phyloP scores from a whole-genome alignment of 495 filamentous ascomycete genomes.

The Aspergillus sclerotioniger region DNA sequence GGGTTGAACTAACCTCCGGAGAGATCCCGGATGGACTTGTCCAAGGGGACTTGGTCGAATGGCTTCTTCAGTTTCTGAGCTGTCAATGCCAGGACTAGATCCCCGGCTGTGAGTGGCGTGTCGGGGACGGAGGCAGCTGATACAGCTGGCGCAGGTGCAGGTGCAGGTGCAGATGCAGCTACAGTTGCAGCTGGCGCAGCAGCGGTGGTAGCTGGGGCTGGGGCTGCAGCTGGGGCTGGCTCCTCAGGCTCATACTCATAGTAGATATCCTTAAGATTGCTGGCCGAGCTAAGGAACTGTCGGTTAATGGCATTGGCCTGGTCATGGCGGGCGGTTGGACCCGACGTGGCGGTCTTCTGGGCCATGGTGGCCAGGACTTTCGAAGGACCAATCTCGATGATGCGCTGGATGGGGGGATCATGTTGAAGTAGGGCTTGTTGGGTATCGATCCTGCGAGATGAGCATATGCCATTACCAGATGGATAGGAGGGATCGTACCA shows the following conservation, averaged over 20 bases:
- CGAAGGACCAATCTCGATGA: constrained; percentile 93
- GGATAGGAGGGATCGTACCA: constrained; percentile 42
- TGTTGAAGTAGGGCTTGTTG: constrained; percentile 96
- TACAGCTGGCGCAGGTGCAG: not conserved
- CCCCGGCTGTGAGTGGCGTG: not conserved
- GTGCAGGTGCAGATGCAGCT: not conserved
- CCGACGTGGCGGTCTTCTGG: constrained; percentile 74
- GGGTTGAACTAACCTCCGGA: constrained; percentile 72
- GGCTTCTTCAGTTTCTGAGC: not conserved
- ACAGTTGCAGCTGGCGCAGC: too few relatives aligned
- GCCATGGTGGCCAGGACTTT: constrained; percentile 96
- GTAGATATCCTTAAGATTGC: not conserved
- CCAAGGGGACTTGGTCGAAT: not conserved
- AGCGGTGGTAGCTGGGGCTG: not conserved
- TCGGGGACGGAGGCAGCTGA: not conserved
- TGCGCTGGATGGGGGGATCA: constrained; percentile 79
- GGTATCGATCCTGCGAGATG: constrained; percentile 66
- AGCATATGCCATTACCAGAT: too few relatives aligned
- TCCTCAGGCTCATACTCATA: not conserved
- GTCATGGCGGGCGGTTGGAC: constrained; percentile 91
- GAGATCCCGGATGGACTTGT: not conserved
- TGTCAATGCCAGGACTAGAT: not conserved
- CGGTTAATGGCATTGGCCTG: constrained; percentile 96
- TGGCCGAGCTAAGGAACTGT: constrained; percentile 50
- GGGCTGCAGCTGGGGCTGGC: too few relatives aligned